Evolutionary conservation across 306 rosid species (phyloP), one percentile per base, ranked within the genome.

Genomic region (Cucurbita pepo): DNA sequence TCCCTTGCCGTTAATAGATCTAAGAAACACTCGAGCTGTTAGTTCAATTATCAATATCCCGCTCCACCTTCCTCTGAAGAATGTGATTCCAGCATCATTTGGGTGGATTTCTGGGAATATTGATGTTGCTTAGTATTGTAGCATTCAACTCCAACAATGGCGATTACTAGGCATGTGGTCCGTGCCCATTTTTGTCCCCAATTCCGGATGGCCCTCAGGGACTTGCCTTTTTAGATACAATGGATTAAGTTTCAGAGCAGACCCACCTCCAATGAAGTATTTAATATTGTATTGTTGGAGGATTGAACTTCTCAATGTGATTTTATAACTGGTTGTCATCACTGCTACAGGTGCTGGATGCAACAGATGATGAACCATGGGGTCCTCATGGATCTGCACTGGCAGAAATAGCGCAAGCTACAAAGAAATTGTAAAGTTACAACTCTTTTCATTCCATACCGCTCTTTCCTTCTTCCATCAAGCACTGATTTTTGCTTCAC

Each of bases 331-430:
- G 50, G n/a, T 62, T 37, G 57, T 55, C 61, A 69, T 59, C 36
- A 52, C 52, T 40, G 69, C 71, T 78, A 44, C 82, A 95, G 97
- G 99, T 91, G 12, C 73, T 95, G 89, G 99, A 95, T 86, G 97
- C 99, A 40, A 95, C 99, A 52, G 99, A 95, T 55, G 84, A 85
- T 83, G 99, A 95, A 81, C 99, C 99, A 69, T 95, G 99, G 99
- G 99, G 99, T 81, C 99, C 99, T 84, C 99, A 95, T 78, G 99
- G 99, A 77, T 75, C 96, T 79, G 99, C 84, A 0, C 79, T 95
- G 80, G 85, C 95, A 38, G 99, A 95, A 88, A 95, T 95, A 48
- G 90, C 97, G 19, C 90, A 83, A 79, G 97, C 99, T 77, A 95
- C 99, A 56, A 89, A 95, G 77, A 91, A 95, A 86, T 95, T 95